Percentiles rank a stretch among this genome's conserved stretches.
Evolutionary conservation across 345 rosid genomes (phyloP).

Genomic region (Eucalyptus erythrocorys): DNA sequence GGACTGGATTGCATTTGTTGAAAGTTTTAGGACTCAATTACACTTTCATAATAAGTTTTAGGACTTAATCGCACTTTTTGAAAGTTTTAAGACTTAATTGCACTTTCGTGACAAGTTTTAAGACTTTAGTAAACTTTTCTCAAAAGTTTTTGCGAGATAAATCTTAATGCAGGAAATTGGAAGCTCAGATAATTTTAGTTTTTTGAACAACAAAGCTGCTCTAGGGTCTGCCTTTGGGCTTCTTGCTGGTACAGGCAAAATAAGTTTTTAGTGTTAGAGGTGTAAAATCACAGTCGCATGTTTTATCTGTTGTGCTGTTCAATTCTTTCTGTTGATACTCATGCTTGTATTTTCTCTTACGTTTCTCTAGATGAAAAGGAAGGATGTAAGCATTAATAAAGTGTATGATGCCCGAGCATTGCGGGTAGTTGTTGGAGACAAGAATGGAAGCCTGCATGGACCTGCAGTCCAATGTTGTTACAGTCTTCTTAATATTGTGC

Average conservation of each 20-base stretch:
- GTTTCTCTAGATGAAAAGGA: conserved; percentile 50
- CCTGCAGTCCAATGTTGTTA: conserved; percentile 70
- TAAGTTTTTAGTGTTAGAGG: not conserved
- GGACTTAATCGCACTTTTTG: too few relatives aligned
- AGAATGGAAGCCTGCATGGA: conserved; percentile 57
- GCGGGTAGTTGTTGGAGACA: conserved; percentile 72
- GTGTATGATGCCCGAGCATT: conserved; percentile 69
- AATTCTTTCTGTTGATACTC: not conserved
- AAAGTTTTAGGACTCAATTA: too few relatives aligned
- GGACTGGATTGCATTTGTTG: too few relatives aligned
- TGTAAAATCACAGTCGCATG: not conserved
- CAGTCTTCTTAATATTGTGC: conserved; percentile 53
- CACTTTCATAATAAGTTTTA: too few relatives aligned
- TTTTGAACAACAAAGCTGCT: not conserved
- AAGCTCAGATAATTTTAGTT: not conserved
- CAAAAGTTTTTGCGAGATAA: not conserved
- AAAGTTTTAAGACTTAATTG: too few relatives aligned
- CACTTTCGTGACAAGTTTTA: too few relatives aligned
- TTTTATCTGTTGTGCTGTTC: not conserved
- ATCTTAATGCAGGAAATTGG: not conserved
- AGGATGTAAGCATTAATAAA: conserved; percentile 49
- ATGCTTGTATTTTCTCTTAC: not conserved
- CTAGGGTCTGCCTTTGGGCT: not conserved
- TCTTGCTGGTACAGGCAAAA: not conserved
- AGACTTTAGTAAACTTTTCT: too few relatives aligned